Conservation (phyloP, 805 yeast species). For the Scheffersomyces amazonensis region DNA sequence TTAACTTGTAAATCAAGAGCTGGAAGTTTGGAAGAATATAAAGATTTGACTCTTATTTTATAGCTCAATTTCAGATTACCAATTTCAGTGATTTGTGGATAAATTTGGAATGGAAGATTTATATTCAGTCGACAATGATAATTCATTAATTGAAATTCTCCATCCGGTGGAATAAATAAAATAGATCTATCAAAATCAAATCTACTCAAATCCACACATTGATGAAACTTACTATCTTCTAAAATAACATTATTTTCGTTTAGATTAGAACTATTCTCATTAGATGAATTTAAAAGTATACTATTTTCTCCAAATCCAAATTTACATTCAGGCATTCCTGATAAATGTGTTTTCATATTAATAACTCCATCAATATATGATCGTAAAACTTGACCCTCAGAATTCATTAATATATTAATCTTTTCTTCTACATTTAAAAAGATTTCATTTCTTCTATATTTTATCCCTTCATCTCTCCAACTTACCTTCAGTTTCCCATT, state of each 20-base stretch:
- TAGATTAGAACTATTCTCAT: slow-evolving; percentile 31
- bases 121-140: slow-evolving; percentile 52
- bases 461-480: slow-evolving; percentile 71
- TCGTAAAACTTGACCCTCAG: slow-evolving; percentile 60
- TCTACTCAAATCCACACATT: slow-evolving; percentile 72
- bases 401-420: slow-evolving; percentile 65
- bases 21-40: slow-evolving; percentile 52
- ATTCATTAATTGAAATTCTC: slow-evolving; percentile 77
- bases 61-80: slow-evolving; percentile 50
- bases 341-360: slow-evolving; percentile 63
- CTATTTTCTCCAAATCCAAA: slow-evolving; percentile 68
- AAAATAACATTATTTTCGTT: slow-evolving; percentile 53
- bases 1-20: slow-evolving; percentile 64
- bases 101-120: slow-evolving; percentile 67
- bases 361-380: slow-evolving; percentile 78
- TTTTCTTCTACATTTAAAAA: slow-evolving; percentile 74
- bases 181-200: slow-evolving; percentile 66
- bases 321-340: slow-evolving; percentile 82
- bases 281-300: slow-evolving; percentile 13
- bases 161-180: slow-evolving; percentile 83
- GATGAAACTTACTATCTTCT: slow-evolving; percentile 83
- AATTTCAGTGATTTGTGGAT: slow-evolving; percentile 48
- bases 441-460: slow-evolving; percentile 79
- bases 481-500: slow-evolving; percentile 30
- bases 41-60: slow-evolving; percentile 59